Conservation (phyloP, 345 rosid species). For the Bretschneidera sinensis region DNA sequence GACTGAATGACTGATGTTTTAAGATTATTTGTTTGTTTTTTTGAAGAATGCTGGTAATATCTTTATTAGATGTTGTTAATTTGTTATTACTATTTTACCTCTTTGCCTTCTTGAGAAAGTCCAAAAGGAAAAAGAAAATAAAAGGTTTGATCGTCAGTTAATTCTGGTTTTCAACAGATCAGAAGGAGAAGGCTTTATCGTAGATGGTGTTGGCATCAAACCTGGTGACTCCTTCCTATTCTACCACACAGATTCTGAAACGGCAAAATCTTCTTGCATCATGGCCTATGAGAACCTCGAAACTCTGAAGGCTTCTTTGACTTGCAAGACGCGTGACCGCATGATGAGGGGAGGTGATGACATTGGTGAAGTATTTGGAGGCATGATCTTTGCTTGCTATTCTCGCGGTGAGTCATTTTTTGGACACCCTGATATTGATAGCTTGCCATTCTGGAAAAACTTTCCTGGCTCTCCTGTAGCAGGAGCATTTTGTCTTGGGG, state of each 20-base stretch:
- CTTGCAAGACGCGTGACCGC: background rate
- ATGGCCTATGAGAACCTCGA: conserved; percentile 11
- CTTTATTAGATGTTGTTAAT: background rate
- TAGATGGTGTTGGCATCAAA: conserved; percentile 26
- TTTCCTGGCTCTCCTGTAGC: conserved; percentile 29
- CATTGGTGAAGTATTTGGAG: conserved; percentile 24
- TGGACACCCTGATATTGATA: conserved; percentile 1
- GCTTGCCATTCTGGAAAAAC: conserved; percentile 25
- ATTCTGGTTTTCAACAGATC: conserved; percentile 14
- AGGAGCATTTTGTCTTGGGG: conserved; percentile 31
- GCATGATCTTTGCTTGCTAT: conserved; percentile 29
- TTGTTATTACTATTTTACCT: background rate
- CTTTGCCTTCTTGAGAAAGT: background rate
- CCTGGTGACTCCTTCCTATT: conserved; percentile 32
- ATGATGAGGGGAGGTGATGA: background rate
- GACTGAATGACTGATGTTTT: too few relatives aligned
- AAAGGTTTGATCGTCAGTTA: background rate
- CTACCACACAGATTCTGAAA: conserved; percentile 31
- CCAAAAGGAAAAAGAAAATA: background rate
- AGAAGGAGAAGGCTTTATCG: conserved; percentile 9
- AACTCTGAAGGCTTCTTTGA: conserved; percentile 9
- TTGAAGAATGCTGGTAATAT: background rate
- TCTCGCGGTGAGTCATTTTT: conserved; percentile 6
- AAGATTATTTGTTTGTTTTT: too few relatives aligned
- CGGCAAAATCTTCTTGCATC: conserved; percentile 19